phyloP scores from a whole-genome alignment of 371 early-diverging fungal genomes.

The Actinomucor elegans region DNA sequence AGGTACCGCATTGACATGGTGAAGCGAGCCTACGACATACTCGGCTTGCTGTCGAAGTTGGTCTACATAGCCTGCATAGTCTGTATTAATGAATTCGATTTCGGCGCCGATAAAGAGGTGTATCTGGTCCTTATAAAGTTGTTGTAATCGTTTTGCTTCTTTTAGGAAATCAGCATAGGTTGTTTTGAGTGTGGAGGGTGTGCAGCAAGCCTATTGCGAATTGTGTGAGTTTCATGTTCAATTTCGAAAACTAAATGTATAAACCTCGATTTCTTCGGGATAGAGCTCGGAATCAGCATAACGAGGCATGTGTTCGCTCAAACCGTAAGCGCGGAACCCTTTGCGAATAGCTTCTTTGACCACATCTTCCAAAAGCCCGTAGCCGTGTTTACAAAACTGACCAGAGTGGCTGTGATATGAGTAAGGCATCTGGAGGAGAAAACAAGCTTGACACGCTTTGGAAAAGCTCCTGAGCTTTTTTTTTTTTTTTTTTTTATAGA shows the following conservation, averaged over 20 bases:
- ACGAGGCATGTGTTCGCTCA: slow-evolving; percentile 87
- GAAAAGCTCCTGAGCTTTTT: too few species aligned
- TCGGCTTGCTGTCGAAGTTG: slow-evolving; percentile 45
- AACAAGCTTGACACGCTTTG: background rate
- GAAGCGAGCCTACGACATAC: slow-evolving; percentile 93
- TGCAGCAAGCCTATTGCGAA: slow-evolving; percentile 61
- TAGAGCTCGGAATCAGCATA: slow-evolving; percentile 67
- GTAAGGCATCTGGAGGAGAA: slow-evolving; percentile 51
- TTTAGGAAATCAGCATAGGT: slow-evolving; percentile 60
- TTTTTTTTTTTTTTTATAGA: background rate
- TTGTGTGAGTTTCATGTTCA: too few species aligned
- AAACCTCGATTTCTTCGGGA: slow-evolving; percentile 77
- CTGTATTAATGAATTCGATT: slow-evolving; percentile 78
- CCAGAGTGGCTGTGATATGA: slow-evolving; percentile 86
- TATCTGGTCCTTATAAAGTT: slow-evolving; percentile 60
- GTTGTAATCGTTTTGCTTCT: slow-evolving; percentile 74
- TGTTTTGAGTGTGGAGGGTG: slow-evolving; percentile 53
- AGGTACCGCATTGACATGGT: slow-evolving; percentile 81
- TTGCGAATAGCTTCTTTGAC: slow-evolving; percentile 68
- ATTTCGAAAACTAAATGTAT: too few species aligned
- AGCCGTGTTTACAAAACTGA: slow-evolving; percentile 83
- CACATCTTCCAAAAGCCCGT: slow-evolving; percentile 73
- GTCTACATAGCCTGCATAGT: slow-evolving; percentile 29
- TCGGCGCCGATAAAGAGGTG: slow-evolving; percentile 85
- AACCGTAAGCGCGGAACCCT: slow-evolving; percentile 66